A percentile compares a stretch with the other conserved stretches of the same genome.
Evolutionary conservation across 2,329 filamentous ascomycete species (phyloP).

Genomic region (Xylaria sp.): DNA sequence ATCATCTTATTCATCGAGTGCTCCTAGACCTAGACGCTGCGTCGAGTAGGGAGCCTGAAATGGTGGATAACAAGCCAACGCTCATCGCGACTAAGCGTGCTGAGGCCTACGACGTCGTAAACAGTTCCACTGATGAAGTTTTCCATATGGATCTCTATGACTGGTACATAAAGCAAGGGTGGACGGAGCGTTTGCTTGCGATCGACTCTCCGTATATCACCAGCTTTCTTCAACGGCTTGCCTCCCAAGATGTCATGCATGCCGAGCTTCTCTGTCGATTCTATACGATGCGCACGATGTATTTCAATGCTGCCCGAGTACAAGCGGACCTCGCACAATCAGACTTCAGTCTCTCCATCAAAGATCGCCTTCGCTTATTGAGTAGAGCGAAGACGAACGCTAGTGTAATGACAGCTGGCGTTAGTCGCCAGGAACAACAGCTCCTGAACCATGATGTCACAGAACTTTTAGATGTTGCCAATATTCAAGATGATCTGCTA

Average conservation of each 20-base stretch:
- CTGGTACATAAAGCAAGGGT: slow-evolving; percentile 89
- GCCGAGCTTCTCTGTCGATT: slow-evolving; percentile 94
- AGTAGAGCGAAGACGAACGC: slow-evolving; percentile 92
- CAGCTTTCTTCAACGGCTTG: slow-evolving; percentile 81
- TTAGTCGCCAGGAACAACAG: slow-evolving; percentile 82
- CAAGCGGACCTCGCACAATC: slow-evolving; percentile 84
- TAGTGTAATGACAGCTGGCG: slow-evolving; percentile 77
- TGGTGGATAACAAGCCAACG: slow-evolving; percentile 78
- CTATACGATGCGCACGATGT: slow-evolving; percentile 82
- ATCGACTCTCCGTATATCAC: slow-evolving; percentile 86
- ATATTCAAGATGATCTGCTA: slow-evolving; percentile 91
- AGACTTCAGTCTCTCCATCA: slow-evolving; percentile 78
- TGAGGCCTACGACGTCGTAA: slow-evolving; percentile 91
- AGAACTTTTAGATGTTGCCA: slow-evolving; percentile 87
- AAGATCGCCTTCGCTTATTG: slow-evolving; percentile 86
- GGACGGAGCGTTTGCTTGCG: slow-evolving; percentile 82
- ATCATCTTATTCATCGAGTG: slow-evolving; percentile 84
- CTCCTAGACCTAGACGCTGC: slow-evolving; percentile 77
- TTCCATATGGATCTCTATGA: slow-evolving; percentile 98
- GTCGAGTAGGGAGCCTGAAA: slow-evolving; percentile 70
- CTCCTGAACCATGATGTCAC: slow-evolving; percentile 83
- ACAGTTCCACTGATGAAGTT: slow-evolving; percentile 85
- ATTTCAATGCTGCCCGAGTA: slow-evolving; percentile 85
- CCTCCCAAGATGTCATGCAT: slow-evolving; percentile 72
- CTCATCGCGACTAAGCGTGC: slow-evolving; percentile 77